phyloP scores from a whole-genome alignment of 2,329 filamentous ascomycete genomes.

The Talaromyces sp. region DNA sequence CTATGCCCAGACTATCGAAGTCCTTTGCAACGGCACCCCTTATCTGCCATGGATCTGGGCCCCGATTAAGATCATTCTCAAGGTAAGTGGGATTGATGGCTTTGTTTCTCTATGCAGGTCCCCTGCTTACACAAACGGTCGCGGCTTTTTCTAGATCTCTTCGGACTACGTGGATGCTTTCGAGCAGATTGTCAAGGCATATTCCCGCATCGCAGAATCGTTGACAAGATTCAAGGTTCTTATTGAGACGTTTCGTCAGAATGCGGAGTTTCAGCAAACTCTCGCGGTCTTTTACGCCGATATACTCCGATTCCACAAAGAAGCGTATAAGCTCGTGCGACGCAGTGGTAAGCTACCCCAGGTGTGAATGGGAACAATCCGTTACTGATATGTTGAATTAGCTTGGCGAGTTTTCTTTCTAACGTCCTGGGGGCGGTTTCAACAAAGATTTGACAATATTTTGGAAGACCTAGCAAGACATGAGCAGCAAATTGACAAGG shows the following conservation, averaged over 20 bases:
- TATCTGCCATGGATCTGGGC: not conserved
- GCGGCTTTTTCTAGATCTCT: not conserved
- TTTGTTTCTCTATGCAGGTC: not conserved
- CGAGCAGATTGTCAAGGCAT: not conserved
- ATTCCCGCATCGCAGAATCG: not conserved
- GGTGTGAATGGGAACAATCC: not conserved
- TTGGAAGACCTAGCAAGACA: not conserved
- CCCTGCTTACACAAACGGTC: not conserved
- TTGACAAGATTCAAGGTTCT: not conserved
- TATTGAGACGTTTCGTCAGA: not conserved
- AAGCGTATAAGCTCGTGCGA: not conserved
- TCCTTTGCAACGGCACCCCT: not conserved
- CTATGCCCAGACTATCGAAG: not conserved
- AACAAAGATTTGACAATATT: not conserved
- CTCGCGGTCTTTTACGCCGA: not conserved
- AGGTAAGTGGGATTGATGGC: not conserved
- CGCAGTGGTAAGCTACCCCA: not conserved
- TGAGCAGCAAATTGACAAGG: not conserved
- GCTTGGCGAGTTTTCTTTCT: not conserved
- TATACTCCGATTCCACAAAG: not conserved
- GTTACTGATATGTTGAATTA: not conserved
- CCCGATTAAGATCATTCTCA: not conserved
- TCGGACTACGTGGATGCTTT: not conserved
- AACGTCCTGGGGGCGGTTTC: not conserved
- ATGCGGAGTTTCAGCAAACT: not conserved